Conservation (phyloP, 371 early-diverging fungal species). For the Apophysomyces variabilis region DNA sequence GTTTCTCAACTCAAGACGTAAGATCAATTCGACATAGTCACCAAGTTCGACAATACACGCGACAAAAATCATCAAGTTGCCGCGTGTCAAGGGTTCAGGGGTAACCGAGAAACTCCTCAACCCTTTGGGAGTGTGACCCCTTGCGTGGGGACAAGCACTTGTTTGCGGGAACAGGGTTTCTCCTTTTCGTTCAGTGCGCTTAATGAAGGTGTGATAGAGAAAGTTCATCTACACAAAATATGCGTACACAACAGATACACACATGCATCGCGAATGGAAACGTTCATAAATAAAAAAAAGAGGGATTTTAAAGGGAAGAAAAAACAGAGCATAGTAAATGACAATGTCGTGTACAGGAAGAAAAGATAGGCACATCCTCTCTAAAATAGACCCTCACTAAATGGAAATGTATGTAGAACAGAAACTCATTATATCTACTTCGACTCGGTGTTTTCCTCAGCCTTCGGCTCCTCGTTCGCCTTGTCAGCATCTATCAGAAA, state of each 20-base stretch:
- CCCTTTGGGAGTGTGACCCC: slow-evolving; percentile 6
- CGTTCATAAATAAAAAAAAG: slow-evolving; percentile 10
- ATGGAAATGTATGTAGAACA: slow-evolving; percentile 12
- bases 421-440: slow-evolving; percentile 33
- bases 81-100: slow-evolving; percentile 2
- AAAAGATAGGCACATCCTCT: slow-evolving; percentile 10
- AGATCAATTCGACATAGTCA: not conserved
- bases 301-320: slow-evolving; percentile 5
- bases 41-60: not conserved
- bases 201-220: not conserved
- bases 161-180: not conserved
- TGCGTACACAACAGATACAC: not conserved
- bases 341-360: slow-evolving; percentile 11
- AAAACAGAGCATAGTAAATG: slow-evolving; percentile 11
- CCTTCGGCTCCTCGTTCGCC: slow-evolving; percentile 37
- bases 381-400: slow-evolving; percentile 9
- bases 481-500: slow-evolving; percentile 28
- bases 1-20: not conserved
- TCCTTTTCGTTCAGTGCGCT: not conserved
- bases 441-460: slow-evolving; percentile 46
- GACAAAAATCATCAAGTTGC: not conserved
- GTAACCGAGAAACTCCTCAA: not conserved
- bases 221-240: not conserved
- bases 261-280: not conserved
- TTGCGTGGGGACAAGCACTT: not conserved